phyloP scores from a whole-genome alignment of 129 eudicot species.

The Kitagawia praeruptora region DNA sequence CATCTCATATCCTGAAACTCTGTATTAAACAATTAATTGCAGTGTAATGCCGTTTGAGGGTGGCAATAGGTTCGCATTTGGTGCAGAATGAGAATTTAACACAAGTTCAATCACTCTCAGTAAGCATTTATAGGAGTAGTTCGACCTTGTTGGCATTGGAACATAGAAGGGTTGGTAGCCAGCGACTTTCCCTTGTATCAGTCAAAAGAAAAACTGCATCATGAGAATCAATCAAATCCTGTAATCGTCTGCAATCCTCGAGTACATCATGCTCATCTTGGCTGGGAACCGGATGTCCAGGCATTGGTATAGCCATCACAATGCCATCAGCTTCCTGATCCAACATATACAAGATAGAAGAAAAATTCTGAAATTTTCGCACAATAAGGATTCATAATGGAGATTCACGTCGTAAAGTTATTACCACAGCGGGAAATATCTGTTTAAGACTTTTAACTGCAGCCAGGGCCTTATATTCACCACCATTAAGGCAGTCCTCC shows the following conservation, averaged over 20 bases:
- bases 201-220: constrained; percentile 82
- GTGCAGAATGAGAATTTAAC: background rate
- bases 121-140: background rate
- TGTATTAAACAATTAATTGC: background rate
- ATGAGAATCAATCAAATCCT: constrained; percentile 64
- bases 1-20: background rate
- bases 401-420: background rate
- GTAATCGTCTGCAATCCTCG: constrained; percentile 62
- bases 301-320: constrained; percentile 96
- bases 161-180: constrained; percentile 85
- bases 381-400: background rate
- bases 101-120: background rate
- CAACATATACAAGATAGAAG: constrained; percentile 6
- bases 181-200: constrained; percentile 94
- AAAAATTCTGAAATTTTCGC: background rate
- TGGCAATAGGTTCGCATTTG: background rate
- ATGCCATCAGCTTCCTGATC: constrained; percentile 77
- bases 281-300: constrained; percentile 79
- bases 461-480: constrained; percentile 64
- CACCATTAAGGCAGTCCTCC: constrained; percentile 81
- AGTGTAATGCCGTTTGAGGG: background rate
- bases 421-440: constrained; percentile 82
- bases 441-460: constrained; percentile 60
- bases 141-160: constrained; percentile 51
- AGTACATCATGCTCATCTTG: constrained; percentile 63